These are phyloP conservation scores for Lactifluus hygrophoroides DNA, from an alignment of 768 basidiomycete species.

Conservation along the genomic window DNA sequence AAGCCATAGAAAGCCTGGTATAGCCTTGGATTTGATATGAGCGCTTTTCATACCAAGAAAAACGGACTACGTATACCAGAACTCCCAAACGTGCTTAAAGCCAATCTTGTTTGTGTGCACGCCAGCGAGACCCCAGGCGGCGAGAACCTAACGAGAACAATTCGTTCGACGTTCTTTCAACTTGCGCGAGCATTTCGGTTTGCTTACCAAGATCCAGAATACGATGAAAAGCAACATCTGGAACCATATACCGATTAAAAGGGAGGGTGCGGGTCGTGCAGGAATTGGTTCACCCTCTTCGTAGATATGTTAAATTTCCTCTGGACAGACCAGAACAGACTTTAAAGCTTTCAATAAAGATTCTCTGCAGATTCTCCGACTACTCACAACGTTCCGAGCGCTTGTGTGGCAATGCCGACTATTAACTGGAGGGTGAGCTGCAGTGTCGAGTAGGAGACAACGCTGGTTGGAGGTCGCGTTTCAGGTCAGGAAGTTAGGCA, in stretches of 20 bases:
- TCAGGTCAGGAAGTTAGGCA: neutral
- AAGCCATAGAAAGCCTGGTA: slow-evolving; percentile 66
- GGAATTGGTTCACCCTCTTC: slow-evolving; percentile 44
- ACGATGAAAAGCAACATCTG: slow-evolving; percentile 69
- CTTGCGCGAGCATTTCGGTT: neutral
- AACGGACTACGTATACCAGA: slow-evolving; percentile 39
- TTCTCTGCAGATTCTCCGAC: neutral
- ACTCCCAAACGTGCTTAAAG: slow-evolving; percentile 79
- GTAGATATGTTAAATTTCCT: slow-evolving; percentile 55
- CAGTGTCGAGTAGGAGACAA: slow-evolving; percentile 66
- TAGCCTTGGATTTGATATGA: slow-evolving; percentile 34
- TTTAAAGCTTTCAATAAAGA: slow-evolving; percentile 21
- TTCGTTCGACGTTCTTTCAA: neutral
- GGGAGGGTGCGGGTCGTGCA: neutral
- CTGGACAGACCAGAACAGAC: slow-evolving; percentile 62
- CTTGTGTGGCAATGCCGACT: slow-evolving; percentile 58
- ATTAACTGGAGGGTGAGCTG: slow-evolving; percentile 59
- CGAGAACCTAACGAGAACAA: slow-evolving; percentile 38
- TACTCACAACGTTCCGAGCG: slow-evolving; percentile 57
- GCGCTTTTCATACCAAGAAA: neutral
- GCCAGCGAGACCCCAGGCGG: slow-evolving; percentile 71
- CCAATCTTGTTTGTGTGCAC: slow-evolving; percentile 66
- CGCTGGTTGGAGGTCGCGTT: slow-evolving; percentile 29
- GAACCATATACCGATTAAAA: neutral
- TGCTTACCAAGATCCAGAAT: slow-evolving; percentile 55